A percentile compares a stretch with the other conserved stretches of the same genome.
phyloP scores from a whole-genome alignment of 495 filamentous ascomycete genomes.

The Penicillium soppii region DNA sequence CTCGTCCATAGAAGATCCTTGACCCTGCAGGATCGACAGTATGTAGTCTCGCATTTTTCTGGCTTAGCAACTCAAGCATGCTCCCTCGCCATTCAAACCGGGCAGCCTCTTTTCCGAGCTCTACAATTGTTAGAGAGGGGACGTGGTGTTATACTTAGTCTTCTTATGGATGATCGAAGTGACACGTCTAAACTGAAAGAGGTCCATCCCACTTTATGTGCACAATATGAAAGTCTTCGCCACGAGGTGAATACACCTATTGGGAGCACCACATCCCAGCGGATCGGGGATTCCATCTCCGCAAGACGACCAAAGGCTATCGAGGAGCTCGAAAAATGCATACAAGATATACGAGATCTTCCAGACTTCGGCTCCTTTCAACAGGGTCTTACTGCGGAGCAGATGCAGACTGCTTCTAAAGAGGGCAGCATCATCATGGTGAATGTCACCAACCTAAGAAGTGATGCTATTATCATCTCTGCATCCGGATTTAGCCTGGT shows the following conservation, averaged over 20 bases:
- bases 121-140: constrained; percentile 2
- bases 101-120: constrained; percentile 1
- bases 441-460: constrained; percentile 8
- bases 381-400: constrained; percentile 2
- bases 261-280: background rate
- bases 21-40: constrained; percentile 13
- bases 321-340: constrained; percentile 4
- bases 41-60: constrained; percentile 15
- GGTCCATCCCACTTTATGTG: constrained; percentile 6
- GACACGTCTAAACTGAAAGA: constrained; percentile 12
- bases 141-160: constrained; percentile 14
- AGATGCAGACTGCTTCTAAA: constrained; percentile 11
- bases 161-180: constrained; percentile 14
- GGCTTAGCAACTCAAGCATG: constrained; percentile 15
- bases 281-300: background rate
- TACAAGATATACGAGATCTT: constrained; percentile 11
- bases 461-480: constrained; percentile 10
- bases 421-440: constrained; percentile 16
- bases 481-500: background rate
- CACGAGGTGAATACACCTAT: background rate
- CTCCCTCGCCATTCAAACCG: background rate
- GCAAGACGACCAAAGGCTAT: constrained; percentile 2
- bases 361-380: constrained; percentile 17
- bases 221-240: constrained; percentile 9
- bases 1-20: constrained; percentile 11